A percentile compares a stretch with the other conserved stretches of the same genome.
Conservation (phyloP, 495 filamentous ascomycete species). For the Xylaria bambusicola region DNA sequence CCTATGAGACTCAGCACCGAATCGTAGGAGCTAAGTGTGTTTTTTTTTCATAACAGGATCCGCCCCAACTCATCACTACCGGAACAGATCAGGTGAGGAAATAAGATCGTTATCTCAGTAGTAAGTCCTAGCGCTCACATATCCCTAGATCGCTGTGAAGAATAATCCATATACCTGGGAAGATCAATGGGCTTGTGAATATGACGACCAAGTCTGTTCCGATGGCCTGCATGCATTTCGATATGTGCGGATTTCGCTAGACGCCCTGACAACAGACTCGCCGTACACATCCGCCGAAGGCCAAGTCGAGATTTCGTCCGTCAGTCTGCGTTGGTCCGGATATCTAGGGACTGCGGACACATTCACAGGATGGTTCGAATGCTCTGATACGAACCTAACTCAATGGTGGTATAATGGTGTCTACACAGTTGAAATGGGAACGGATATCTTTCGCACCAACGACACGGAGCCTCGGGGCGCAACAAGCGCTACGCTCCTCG, state of each 20-base stretch:
- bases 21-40: not conserved
- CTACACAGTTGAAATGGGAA: conserved; percentile 50
- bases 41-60: conserved; percentile 21
- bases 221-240: conserved; percentile 53
- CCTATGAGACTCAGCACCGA: conserved; percentile 9
- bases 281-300: conserved; percentile 44
- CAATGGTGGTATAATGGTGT: conserved; percentile 53
- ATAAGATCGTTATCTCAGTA: conserved; percentile 3
- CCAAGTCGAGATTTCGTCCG: conserved; percentile 36
- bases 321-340: conserved; percentile 42
- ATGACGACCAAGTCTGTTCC: conserved; percentile 41
- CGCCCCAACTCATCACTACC: conserved; percentile 35
- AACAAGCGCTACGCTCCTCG: conserved; percentile 38
- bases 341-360: conserved; percentile 47
- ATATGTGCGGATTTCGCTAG: conserved; percentile 48
- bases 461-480: conserved; percentile 42
- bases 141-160: conserved; percentile 39
- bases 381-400: conserved; percentile 46
- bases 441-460: conserved; percentile 48
- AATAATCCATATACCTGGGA: conserved; percentile 43
- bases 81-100: conserved; percentile 42
- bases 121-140: conserved; percentile 1
- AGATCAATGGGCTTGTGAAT: conserved; percentile 41
- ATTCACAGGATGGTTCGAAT: conserved; percentile 51
- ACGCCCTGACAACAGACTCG: conserved; percentile 40